phyloP scores from a whole-genome alignment of 2,329 filamentous ascomycete species.

The Colletotrichum falcatum region DNA sequence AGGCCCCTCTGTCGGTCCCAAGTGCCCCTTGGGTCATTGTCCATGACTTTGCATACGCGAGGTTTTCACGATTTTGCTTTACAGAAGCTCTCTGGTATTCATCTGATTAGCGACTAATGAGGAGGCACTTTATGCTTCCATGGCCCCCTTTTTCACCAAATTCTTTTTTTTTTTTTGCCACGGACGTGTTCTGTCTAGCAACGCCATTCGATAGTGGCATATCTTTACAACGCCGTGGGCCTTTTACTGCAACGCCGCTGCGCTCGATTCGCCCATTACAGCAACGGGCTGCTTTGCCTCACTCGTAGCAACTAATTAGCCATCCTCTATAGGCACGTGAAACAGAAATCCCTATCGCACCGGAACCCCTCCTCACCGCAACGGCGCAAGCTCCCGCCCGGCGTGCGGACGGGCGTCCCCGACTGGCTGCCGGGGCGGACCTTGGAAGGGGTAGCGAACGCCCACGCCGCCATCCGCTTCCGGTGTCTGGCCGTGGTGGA shows the following conservation, averaged over 20 bases:
- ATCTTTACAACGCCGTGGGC: background rate
- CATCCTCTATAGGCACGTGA: conserved; percentile 60
- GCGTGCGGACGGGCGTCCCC: conserved; percentile 55
- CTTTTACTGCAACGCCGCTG: background rate
- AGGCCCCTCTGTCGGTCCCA: conserved; percentile 16
- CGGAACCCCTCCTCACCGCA: conserved; percentile 68
- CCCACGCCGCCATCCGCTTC: conserved; percentile 36
- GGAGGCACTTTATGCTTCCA: conserved; percentile 27
- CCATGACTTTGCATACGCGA: conserved; percentile 33
- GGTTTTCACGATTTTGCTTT: conserved; percentile 35
- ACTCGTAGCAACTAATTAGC: background rate
- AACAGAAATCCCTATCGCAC: conserved; percentile 71
- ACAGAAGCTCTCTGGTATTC: conserved; percentile 38
- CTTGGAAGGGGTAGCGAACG: conserved; percentile 30
- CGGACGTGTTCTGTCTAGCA: background rate
- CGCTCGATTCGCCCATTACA: background rate
- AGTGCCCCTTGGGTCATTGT: background rate
- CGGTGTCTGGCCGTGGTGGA: background rate
- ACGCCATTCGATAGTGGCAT: background rate
- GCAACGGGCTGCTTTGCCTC: background rate
- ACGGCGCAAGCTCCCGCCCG: conserved; percentile 61
- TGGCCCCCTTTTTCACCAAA: no score
- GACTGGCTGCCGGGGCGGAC: conserved; percentile 40
- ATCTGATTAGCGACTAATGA: conserved; percentile 40
- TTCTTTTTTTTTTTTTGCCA: no score